Conservation (phyloP, 2,329 filamentous ascomycete genomes). For the Clonostachys rosea region DNA sequence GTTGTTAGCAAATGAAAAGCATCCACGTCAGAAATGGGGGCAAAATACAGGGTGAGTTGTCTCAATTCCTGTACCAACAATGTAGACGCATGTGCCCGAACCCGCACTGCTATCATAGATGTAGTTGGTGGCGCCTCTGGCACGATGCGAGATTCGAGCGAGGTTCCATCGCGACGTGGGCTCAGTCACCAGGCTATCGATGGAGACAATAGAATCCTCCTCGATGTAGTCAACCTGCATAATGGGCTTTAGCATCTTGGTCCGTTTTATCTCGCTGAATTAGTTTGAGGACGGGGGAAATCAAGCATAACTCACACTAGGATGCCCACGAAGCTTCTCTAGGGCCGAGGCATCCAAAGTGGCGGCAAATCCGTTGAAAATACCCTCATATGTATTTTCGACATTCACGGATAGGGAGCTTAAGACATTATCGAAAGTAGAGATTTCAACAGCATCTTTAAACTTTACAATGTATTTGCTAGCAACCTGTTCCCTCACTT, state of each 20-base stretch:
- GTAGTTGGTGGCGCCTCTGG: slow-evolving; percentile 15
- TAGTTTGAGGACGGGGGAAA: background rate
- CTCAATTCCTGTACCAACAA: slow-evolving; percentile 36
- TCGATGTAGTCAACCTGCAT: slow-evolving; percentile 25
- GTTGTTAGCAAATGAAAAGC: slow-evolving; percentile 1
- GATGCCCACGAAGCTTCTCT: slow-evolving; percentile 14
- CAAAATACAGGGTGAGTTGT: slow-evolving; percentile 19
- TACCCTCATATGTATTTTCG: slow-evolving; percentile 1
- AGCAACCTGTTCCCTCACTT: background rate
- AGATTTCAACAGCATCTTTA: background rate
- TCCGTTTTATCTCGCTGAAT: background rate
- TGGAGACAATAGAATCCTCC: slow-evolving; percentile 31
- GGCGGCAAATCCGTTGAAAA: slow-evolving; percentile 18
- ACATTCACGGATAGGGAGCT: slow-evolving; percentile 4
- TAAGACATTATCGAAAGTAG: slow-evolving; percentile 2
- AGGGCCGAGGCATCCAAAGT: slow-evolving; percentile 13
- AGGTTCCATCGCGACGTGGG: slow-evolving; percentile 28
- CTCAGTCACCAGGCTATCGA: slow-evolving; percentile 27
- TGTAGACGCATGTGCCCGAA: slow-evolving; percentile 28
- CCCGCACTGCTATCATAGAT: slow-evolving; percentile 25
- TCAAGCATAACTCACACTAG: slow-evolving; percentile 7
- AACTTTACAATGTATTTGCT: slow-evolving; percentile 13
- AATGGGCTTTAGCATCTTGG: background rate
- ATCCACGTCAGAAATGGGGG: background rate
- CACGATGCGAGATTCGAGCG: slow-evolving; percentile 22